A percentile compares a stretch with the other conserved stretches of the same genome.
Conservation (phyloP, 352 stramenopile genomes). For the Aphanomyces stellatus region DNA sequence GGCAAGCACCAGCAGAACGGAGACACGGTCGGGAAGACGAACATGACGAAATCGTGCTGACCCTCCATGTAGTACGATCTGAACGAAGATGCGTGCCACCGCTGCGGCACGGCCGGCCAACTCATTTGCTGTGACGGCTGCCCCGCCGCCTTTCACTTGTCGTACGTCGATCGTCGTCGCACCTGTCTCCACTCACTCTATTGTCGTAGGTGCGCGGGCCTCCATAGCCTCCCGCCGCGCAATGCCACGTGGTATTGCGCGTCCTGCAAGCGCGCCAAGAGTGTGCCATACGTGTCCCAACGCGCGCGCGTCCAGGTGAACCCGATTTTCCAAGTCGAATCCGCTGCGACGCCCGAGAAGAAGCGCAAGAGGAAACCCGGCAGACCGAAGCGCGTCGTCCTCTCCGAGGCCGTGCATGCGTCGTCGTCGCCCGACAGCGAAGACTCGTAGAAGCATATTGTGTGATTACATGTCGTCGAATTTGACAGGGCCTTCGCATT, state of each 20-base stretch:
- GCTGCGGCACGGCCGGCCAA: conserved; percentile 56
- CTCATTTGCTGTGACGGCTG: conserved; percentile 79
- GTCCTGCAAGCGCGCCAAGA: conserved; percentile 3
- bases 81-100: conserved; percentile 72
- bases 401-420: not conserved
- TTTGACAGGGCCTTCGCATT: conserved; percentile 64
- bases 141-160: conserved; percentile 65
- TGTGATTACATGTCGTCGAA: conserved; percentile 45
- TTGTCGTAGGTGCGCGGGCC: conserved; percentile 8
- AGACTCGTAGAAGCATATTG: too few relatives aligned
- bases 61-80: conserved; percentile 46
- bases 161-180: conserved; percentile 23
- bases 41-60: not conserved
- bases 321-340: not conserved
- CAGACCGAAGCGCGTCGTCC: not conserved
- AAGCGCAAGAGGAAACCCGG: not conserved
- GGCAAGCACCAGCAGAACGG: conserved; percentile 49
- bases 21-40: conserved; percentile 32
- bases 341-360: not conserved
- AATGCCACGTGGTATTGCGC: conserved; percentile 11
- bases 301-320: not conserved
- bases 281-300: not conserved
- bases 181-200: not conserved
- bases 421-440: not conserved
- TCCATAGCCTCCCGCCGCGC: not conserved